Base-by-base conservation (phyloP, 2,329 filamentous ascomycete genomes). In the Pleoardoris graminearum region DNA sequence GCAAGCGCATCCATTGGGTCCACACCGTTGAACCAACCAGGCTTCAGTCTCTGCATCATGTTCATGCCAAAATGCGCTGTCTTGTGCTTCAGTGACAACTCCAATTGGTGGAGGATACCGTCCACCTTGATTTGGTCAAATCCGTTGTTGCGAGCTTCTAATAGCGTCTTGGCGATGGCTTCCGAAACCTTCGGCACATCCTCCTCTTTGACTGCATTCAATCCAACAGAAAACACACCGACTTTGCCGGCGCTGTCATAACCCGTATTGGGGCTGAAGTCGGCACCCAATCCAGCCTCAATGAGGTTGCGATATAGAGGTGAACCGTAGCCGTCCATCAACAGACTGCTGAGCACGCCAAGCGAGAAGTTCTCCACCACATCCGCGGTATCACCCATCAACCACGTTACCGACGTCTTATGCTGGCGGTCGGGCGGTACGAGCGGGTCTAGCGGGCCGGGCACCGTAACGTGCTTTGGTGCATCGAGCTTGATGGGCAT, bases 241-340 rank as follows among this genome's bases (percentile, higher is more conserved):
- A 83, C 81, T 61, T 84, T 89, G 19, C 85, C 88, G 23, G 88
- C 90, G 48, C 83, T 84, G 69, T 97, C 93, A 63, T 94, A 95
- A 11, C 94, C 94, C 1, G 91, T 90, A 68, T 99, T 99, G 3
- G 94, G 91, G 47, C 91, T 96, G 78, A 91, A 99, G 65, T 96
- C 93, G 0, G 91, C 90, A 19, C 94, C 94, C 33, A 99, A 82
- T 0, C 91, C 92, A 41, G 88, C 85, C 71, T 97, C 93, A 48
- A 99, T 89, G 53, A 99, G 79, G 1, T 88, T 90, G 55, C 87
- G 87, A 72, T 97, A 97, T 50, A 99, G 76, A 0, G 94, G 94
- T 5, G 94, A 97, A 12, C 94, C 93, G 70, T 97, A 99, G 4
- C 94, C 94, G 70, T 96, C 92, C 77, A 96, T 87, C 8, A 99